These are phyloP conservation scores for Chloris gayana DNA, from an alignment of 176 grass and related monocot genomes.

Conservation along the genomic window DNA sequence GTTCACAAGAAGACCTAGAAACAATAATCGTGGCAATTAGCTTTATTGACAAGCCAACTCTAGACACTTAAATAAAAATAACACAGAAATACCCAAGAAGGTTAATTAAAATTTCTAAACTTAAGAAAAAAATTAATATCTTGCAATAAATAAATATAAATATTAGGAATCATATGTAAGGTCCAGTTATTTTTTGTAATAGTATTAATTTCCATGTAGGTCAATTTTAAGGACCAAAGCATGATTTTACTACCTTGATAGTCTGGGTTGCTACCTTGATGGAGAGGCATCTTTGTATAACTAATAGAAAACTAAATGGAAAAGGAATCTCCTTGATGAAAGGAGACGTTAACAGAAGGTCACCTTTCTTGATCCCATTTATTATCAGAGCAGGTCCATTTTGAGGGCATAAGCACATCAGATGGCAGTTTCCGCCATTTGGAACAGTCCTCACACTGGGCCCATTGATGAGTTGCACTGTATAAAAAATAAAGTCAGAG, in stretches of 20 bases:
- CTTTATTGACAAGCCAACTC: constrained; percentile 10
- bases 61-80: not conserved
- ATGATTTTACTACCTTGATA: not conserved
- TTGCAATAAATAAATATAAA: not conserved
- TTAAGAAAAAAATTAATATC: not conserved
- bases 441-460: constrained; percentile 85
- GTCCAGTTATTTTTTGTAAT: not conserved
- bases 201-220: not conserved
- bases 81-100: not conserved
- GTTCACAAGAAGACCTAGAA: constrained; percentile 66
- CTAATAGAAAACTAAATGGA: not conserved
- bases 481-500: constrained; percentile 22
- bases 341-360: constrained; percentile 12
- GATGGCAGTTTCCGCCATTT: constrained; percentile 93
- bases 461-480: constrained; percentile 90
- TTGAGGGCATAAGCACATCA: constrained; percentile 76
- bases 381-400: constrained; percentile 88
- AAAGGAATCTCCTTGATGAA: constrained; percentile 2
- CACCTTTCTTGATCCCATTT: constrained; percentile 90
- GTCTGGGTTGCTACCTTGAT: not conserved
- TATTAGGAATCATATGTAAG: not conserved
- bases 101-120: not conserved
- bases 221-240: not conserved
- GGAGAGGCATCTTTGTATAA: constrained; percentile 17
- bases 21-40: constrained; percentile 29